These are phyloP conservation scores for Nyctanthes arbortristis DNA, from an alignment of 257 asterid species.

Conservation along the genomic window DNA sequence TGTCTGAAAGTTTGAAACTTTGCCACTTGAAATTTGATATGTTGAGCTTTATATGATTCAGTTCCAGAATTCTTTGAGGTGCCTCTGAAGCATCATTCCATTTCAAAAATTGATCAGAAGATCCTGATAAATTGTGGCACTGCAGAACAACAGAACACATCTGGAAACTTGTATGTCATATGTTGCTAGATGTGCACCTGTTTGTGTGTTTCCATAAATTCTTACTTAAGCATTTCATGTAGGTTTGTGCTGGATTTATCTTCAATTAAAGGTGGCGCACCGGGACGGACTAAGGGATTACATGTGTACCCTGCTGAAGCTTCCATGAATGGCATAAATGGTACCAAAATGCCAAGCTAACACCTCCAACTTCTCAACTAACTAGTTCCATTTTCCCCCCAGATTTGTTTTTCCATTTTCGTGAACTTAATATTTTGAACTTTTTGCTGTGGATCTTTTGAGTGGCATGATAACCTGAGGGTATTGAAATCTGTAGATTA, in stretches of 20 bases:
- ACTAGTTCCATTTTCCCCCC: slow-evolving; percentile 18
- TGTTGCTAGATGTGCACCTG: slow-evolving; percentile 12
- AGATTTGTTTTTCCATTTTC: neutral
- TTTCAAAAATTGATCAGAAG: slow-evolving; percentile 54
- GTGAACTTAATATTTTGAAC: slow-evolving; percentile 24
- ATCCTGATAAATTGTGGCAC: slow-evolving; percentile 45
- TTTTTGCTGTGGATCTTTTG: slow-evolving; percentile 18
- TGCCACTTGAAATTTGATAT: slow-evolving; percentile 4
- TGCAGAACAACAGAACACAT: slow-evolving; percentile 29
- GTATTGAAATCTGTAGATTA: slow-evolving; percentile 11
- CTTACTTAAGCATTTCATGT: slow-evolving; percentile 27
- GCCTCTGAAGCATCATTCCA: slow-evolving; percentile 51
- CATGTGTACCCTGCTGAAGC: slow-evolving; percentile 28
- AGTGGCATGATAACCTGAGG: slow-evolving; percentile 25
- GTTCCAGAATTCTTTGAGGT: slow-evolving; percentile 39
- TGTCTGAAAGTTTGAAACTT: no score
- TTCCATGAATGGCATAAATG: slow-evolving; percentile 24
- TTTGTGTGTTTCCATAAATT: slow-evolving; percentile 2
- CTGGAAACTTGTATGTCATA: slow-evolving; percentile 42
- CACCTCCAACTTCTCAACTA: slow-evolving; percentile 19
- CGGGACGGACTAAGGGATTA: slow-evolving; percentile 84
- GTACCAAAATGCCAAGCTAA: slow-evolving; percentile 30
- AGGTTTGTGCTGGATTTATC: slow-evolving; percentile 72
- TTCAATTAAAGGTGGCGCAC: slow-evolving; percentile 77
- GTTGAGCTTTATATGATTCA: slow-evolving; percentile 28